phyloP scores from a whole-genome alignment of 2,329 filamentous ascomycete genomes.

The Neonectria sp. region DNA sequence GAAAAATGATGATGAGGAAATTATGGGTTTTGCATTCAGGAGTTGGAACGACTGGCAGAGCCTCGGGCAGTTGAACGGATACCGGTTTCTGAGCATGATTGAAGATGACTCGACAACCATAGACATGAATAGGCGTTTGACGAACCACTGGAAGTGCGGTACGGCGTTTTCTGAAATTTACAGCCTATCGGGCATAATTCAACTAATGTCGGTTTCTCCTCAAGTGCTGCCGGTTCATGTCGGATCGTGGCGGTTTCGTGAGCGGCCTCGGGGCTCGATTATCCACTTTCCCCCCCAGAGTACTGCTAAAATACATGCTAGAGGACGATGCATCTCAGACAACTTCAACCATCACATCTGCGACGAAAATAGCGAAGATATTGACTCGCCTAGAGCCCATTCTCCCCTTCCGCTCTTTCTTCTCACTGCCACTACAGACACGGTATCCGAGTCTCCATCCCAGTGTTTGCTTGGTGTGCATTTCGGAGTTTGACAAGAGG shows the following conservation, averaged over 20 bases:
- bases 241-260: conserved; percentile 17
- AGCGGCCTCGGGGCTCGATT: neutral
- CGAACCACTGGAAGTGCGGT: conserved; percentile 48
- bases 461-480: neutral
- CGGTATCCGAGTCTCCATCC: no score
- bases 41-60: conserved; percentile 14
- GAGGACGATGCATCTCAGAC: no score
- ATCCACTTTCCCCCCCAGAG: neutral
- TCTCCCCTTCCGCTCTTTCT: neutral
- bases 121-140: conserved; percentile 50
- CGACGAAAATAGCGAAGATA: no score
- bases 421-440: no score
- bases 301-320: neutral
- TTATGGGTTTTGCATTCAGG: conserved; percentile 37
- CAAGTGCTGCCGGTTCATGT: conserved; percentile 43
- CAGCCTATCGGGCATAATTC: conserved; percentile 43
- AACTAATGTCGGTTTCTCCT: conserved; percentile 36
- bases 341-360: neutral
- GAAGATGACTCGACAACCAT: conserved; percentile 41
- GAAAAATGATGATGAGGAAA: conserved; percentile 37
- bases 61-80: conserved; percentile 37
- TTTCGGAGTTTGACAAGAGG: neutral
- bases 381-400: no score
- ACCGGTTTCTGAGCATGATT: conserved; percentile 29
- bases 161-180: conserved; percentile 41